These are phyloP conservation scores for Malus fusca DNA, from an alignment of 306 rosid genomes.

Conservation along the genomic window DNA sequence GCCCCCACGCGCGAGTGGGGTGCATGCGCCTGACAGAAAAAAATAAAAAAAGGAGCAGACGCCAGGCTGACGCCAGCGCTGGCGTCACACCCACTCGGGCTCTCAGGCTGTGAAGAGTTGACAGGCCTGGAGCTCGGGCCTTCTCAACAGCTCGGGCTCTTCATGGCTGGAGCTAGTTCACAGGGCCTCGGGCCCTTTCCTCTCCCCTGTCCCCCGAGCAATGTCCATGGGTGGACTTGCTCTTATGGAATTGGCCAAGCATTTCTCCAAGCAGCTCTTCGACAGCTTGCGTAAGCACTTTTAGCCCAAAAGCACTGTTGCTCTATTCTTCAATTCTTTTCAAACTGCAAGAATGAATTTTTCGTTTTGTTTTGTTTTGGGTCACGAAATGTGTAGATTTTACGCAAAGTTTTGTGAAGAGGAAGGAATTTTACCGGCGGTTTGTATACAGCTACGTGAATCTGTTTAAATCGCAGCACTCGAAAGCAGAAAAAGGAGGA, in stretches of 20 bases:
- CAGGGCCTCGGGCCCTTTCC: too few species aligned
- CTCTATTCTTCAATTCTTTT: background rate
- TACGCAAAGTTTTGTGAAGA: conserved; percentile 24
- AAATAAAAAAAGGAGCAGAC: too few species aligned
- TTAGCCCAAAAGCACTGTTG: background rate
- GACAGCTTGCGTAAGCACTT: conserved; percentile 12
- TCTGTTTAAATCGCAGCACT: conserved; percentile 45
- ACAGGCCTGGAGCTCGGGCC: too few species aligned
- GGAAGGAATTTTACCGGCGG: conserved; percentile 35
- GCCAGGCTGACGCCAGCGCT: too few species aligned
- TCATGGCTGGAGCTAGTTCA: too few species aligned
- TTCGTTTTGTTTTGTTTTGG: background rate
- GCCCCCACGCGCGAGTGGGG: too few species aligned
- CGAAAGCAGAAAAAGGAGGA: conserved; percentile 42
- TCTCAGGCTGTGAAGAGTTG: too few species aligned
- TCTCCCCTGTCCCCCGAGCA: too few species aligned
- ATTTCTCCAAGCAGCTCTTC: conserved; percentile 16
- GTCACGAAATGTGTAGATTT: conserved; percentile 25
- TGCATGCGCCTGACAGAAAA: too few species aligned
- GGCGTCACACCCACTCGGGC: too few species aligned
- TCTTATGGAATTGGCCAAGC: conserved; percentile 16
- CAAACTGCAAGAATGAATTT: background rate
- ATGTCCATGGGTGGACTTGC: too few species aligned
- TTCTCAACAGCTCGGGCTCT: too few species aligned
- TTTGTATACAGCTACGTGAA: conserved; percentile 33